A percentile compares a stretch with the other conserved stretches of the same genome.
Evolutionary conservation across 192 early-diverging fungal species (phyloP).

Genomic region (Coemansia reversa): DNA sequence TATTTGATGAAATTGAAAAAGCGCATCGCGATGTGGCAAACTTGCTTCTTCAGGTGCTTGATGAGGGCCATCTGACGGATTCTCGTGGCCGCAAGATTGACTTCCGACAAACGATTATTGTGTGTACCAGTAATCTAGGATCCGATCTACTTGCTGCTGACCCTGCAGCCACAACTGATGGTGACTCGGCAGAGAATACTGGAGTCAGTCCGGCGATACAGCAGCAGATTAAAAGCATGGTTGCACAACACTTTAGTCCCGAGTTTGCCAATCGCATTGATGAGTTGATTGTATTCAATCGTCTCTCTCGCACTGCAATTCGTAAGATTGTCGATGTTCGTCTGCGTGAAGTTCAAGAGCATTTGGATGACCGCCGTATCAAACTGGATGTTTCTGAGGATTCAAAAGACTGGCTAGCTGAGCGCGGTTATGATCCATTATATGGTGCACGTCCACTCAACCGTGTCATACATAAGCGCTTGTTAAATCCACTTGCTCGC

Average conservation of each 20-base stretch:
- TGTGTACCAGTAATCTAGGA: conserved; percentile 80
- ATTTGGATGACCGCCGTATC: conserved; percentile 60
- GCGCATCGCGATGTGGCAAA: conserved; percentile 88
- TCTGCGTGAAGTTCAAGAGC: conserved; percentile 62
- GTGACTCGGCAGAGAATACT: conserved; percentile 35
- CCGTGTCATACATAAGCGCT: conserved; percentile 61
- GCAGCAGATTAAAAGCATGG: conserved; percentile 64
- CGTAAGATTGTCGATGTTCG: conserved; percentile 75
- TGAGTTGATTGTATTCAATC: conserved; percentile 78
- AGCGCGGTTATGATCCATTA: conserved; percentile 65
- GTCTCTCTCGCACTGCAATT: conserved; percentile 65
- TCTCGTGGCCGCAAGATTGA: conserved; percentile 73
- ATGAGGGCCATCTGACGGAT: conserved; percentile 79
- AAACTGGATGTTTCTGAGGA: conserved; percentile 56
- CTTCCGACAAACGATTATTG: conserved; percentile 79
- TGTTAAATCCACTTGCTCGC: conserved; percentile 58
- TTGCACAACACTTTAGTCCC: conserved; percentile 73
- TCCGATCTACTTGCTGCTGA: conserved; percentile 64
- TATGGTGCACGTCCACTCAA: conserved; percentile 73
- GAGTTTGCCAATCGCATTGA: conserved; percentile 82
- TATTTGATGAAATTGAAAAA: conserved; percentile 84
- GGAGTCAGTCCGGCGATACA: conserved; percentile 55
- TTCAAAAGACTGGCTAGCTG: conserved; percentile 64
- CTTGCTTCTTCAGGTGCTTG: conserved; percentile 88
- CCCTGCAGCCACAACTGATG: conserved; percentile 30